Percentiles rank a stretch among this genome's conserved stretches.
Conservation (phyloP, 2,329 filamentous ascomycete genomes). For the Beauveria varroae region DNA sequence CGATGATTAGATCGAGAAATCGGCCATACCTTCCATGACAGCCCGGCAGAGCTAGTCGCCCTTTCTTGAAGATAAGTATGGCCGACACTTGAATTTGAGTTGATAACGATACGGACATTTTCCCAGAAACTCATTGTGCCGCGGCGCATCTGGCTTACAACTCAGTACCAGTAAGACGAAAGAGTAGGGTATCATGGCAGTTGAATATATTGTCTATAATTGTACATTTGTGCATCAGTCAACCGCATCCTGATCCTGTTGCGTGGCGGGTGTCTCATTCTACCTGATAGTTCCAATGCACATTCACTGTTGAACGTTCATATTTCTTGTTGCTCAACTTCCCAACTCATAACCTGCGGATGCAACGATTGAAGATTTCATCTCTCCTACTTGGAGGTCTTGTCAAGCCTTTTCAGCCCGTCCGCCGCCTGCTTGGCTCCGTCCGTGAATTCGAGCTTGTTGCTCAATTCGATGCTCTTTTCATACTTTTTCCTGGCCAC, state of each 20-base stretch:
- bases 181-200: neutral
- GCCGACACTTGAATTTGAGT: no score
- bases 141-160: no score
- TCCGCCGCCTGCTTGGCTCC: slow-evolving; percentile 46
- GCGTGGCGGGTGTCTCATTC: neutral
- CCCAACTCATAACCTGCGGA: neutral
- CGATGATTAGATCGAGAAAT: no score
- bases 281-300: neutral
- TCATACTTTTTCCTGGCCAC: slow-evolving; percentile 62
- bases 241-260: neutral
- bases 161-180: neutral
- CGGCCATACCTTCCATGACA: no score
- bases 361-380: no score
- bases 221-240: neutral
- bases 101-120: no score
- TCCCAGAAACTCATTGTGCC: no score
- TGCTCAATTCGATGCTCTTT: slow-evolving; percentile 58
- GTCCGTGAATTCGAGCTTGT: slow-evolving; percentile 42
- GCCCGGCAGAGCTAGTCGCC: no score
- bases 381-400: neutral
- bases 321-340: no score
- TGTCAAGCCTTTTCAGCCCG: slow-evolving; percentile 34
- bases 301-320: neutral
- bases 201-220: neutral
- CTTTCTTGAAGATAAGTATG: no score